These are phyloP conservation scores for Aspergillus tamarii DNA, from an alignment of 2,329 filamentous ascomycete species.

Conservation along the genomic window DNA sequence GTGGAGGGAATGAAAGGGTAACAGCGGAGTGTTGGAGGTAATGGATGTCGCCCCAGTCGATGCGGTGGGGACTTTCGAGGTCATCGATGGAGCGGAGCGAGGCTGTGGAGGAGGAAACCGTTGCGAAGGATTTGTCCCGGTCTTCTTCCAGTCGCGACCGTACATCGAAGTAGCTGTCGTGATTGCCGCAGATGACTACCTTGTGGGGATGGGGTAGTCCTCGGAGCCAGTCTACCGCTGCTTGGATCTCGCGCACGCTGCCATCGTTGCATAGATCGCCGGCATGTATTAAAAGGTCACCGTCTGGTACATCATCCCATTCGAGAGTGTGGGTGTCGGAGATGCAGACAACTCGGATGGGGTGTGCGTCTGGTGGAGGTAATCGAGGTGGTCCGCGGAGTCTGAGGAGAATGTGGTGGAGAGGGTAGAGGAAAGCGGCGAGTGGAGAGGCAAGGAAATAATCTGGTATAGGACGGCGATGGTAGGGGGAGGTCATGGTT, in stretches of 20 bases:
- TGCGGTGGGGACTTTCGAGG: conserved; percentile 49
- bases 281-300: conserved; percentile 86
- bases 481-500: conserved; percentile 48
- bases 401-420: conserved; percentile 67
- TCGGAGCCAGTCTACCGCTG: conserved; percentile 81
- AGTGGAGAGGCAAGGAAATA: conserved; percentile 71
- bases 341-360: conserved; percentile 80
- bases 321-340: conserved; percentile 82
- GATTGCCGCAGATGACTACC: conserved; percentile 82
- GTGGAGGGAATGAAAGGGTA: conserved; percentile 61
- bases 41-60: conserved; percentile 69
- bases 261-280: conserved; percentile 82
- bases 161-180: conserved; percentile 82
- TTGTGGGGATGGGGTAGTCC: conserved; percentile 76
- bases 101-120: conserved; percentile 39
- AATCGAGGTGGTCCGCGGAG: conserved; percentile 69
- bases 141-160: conserved; percentile 62
- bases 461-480: conserved; percentile 59
- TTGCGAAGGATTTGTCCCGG: conserved; percentile 39
- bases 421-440: conserved; percentile 61
- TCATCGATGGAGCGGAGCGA: conserved; percentile 43
- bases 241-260: conserved; percentile 72
- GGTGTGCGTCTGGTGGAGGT: conserved; percentile 55
- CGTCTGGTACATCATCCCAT: conserved; percentile 58
- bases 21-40: conserved; percentile 75